These are phyloP conservation scores for Lentinula boryana DNA, from an alignment of 768 basidiomycete genomes.

Conservation along the genomic window DNA sequence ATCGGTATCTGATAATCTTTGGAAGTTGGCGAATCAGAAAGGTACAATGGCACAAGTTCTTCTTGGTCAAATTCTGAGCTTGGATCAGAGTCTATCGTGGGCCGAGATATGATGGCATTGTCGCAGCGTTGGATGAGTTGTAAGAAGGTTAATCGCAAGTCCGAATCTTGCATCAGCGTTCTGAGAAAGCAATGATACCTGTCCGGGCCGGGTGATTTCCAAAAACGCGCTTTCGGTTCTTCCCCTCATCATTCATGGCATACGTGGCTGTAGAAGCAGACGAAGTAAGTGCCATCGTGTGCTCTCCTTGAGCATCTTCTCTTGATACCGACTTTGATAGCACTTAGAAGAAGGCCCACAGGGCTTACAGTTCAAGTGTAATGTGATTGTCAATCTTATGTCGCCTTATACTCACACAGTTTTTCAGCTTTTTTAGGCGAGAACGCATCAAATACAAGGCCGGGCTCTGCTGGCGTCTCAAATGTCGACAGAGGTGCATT, in stretches of 20 bases:
- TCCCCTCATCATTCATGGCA: slow-evolving; percentile 27
- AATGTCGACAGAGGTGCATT: slow-evolving; percentile 48
- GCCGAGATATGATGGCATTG: slow-evolving; percentile 47
- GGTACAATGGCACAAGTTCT: slow-evolving; percentile 48
- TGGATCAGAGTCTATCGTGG: slow-evolving; percentile 21
- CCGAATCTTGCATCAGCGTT: not conserved
- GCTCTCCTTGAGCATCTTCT: not conserved
- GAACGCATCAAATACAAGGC: slow-evolving; percentile 21
- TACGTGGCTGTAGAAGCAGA: slow-evolving; percentile 8
- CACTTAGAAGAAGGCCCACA: slow-evolving; percentile 62
- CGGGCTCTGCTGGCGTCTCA: slow-evolving; percentile 29
- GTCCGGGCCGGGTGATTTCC: not conserved
- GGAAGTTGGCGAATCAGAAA: slow-evolving; percentile 33
- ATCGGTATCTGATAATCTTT: slow-evolving; percentile 41
- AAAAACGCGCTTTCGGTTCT: not conserved
- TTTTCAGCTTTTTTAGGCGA: slow-evolving; percentile 53
- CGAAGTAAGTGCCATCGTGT: not conserved
- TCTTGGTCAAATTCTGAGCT: slow-evolving; percentile 25
- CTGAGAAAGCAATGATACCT: not conserved
- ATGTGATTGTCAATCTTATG: not conserved
- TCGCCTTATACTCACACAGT: not conserved
- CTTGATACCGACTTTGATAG: slow-evolving; percentile 20
- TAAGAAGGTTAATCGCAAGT: slow-evolving; percentile 39
- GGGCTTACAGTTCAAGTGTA: slow-evolving; percentile 70
- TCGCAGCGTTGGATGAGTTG: slow-evolving; percentile 66